Evolutionary conservation across 495 filamentous ascomycete species (phyloP).

Genomic region (Massariosphaeria phaeospora): DNA sequence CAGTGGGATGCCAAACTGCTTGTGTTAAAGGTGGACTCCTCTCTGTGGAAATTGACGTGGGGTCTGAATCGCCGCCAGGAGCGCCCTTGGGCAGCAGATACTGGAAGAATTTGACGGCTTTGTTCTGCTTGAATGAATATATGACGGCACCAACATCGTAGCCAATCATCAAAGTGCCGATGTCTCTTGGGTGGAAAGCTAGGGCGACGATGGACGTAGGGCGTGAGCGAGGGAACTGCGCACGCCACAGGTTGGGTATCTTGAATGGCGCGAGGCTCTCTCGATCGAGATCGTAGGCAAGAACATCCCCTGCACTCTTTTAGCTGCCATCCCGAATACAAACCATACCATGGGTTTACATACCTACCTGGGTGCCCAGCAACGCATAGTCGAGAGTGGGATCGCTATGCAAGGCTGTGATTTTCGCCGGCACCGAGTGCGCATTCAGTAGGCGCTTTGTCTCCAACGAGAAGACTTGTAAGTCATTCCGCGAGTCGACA

Average conservation of each 20-base stretch:
- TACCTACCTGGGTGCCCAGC: constrained; percentile 39
- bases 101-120: constrained; percentile 69
- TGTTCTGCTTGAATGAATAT: constrained; percentile 87
- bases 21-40: constrained; percentile 69
- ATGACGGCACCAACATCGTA: constrained; percentile 82
- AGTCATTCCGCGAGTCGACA: constrained; percentile 76
- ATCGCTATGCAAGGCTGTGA: constrained; percentile 69
- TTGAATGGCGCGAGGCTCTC: constrained; percentile 67
- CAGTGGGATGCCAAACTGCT: constrained; percentile 91
- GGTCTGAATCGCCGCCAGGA: constrained; percentile 73
- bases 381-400: constrained; percentile 88
- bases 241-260: constrained; percentile 78
- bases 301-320: constrained; percentile 57
- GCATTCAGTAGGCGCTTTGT: constrained; percentile 53
- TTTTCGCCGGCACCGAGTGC: constrained; percentile 68
- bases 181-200: constrained; percentile 82
- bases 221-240: constrained; percentile 55
- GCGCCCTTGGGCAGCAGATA: constrained; percentile 78
- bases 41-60: constrained; percentile 45
- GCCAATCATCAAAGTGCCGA: constrained; percentile 83
- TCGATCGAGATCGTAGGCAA: constrained; percentile 86
- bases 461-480: constrained; percentile 72
- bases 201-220: constrained; percentile 64
- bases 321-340: background rate
- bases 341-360: constrained; percentile 2